Conservation (phyloP, 768 basidiomycete genomes). For the Favolaschia claudopus region DNA sequence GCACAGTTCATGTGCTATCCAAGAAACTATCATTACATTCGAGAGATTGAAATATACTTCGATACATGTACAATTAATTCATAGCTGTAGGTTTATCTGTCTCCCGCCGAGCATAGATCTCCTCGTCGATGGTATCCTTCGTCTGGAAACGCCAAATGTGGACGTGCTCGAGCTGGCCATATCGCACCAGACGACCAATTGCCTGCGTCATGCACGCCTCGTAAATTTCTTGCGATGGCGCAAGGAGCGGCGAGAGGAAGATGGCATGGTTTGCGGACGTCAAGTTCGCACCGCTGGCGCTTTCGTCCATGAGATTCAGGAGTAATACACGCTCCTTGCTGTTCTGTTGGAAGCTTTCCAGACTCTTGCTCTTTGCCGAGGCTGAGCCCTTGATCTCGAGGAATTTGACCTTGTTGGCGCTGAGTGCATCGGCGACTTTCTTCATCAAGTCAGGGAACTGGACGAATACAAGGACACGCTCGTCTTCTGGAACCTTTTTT, state of each 20-base stretch:
- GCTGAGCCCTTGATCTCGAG: constrained; percentile 85
- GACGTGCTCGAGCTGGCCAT: constrained; percentile 83
- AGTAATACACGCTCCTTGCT: constrained; percentile 82
- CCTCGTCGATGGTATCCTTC: constrained; percentile 87
- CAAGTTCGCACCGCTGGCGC: constrained; percentile 92
- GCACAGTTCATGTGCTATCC: no score
- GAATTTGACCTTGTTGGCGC: constrained; percentile 73
- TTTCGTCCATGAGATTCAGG: constrained; percentile 93
- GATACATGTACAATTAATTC: no score
- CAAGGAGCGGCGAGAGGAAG: constrained; percentile 91
- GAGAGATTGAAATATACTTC: no score
- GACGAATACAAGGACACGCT: constrained; percentile 92
- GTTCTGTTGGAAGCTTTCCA: constrained; percentile 87
- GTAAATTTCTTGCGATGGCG: constrained; percentile 83
- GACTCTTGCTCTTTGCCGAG: constrained; percentile 77
- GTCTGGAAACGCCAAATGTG: constrained; percentile 86
- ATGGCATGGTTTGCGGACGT: constrained; percentile 95
- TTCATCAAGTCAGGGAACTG: constrained; percentile 94
- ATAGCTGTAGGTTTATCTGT: no score
- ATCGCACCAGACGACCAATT: constrained; percentile 83
- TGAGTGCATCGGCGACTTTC: constrained; percentile 87
- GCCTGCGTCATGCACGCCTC: constrained; percentile 85
- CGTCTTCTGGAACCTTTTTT: constrained; percentile 71
- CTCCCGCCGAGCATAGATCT: constrained; percentile 72
- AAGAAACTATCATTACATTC: no score